Evolutionary conservation across 163 green algal species (phyloP).

Genomic region (Prototheca cutis): DNA sequence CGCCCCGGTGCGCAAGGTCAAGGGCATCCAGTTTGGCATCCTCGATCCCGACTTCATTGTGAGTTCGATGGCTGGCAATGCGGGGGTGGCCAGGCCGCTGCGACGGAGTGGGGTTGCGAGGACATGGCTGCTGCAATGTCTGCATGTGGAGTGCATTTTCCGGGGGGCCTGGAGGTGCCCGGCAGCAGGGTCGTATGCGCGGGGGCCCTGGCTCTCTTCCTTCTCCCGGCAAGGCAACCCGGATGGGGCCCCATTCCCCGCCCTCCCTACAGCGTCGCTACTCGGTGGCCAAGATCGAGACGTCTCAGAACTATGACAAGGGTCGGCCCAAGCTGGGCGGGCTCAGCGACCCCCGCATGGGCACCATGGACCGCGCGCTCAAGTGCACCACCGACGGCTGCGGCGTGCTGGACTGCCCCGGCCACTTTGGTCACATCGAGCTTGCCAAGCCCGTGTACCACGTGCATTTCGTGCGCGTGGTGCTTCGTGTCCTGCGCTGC

Average conservation of each 20-base stretch:
- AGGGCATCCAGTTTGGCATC: conserved; percentile 87
- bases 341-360: conserved; percentile 86
- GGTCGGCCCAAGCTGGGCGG: conserved; percentile 75
- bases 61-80: too few species aligned
- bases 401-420: conserved; percentile 78
- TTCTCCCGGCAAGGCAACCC: too few species aligned
- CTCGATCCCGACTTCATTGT: conserved; percentile 96
- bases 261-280: conserved; percentile 64
- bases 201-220: too few species aligned
- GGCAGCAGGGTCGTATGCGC: too few species aligned
- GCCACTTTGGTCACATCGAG: conserved; percentile 95
- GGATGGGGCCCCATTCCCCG: background rate
- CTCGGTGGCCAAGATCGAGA: conserved; percentile 88
- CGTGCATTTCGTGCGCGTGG: conserved; percentile 86
- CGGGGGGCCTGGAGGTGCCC: too few species aligned
- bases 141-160: too few species aligned
- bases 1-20: conserved; percentile 79
- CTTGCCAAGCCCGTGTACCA: conserved; percentile 95
- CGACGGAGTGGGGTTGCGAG: too few species aligned
- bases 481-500: conserved; percentile 89
- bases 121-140: too few species aligned
- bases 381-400: conserved; percentile 82
- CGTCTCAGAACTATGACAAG: conserved; percentile 83
- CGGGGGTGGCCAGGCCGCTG: too few species aligned
- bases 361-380: conserved; percentile 83